Percentiles rank a stretch among this genome's conserved stretches.
These are phyloP conservation scores for Penicillium sp. DNA, from an alignment of 2,329 filamentous ascomycete species.

Conservation along the genomic window DNA sequence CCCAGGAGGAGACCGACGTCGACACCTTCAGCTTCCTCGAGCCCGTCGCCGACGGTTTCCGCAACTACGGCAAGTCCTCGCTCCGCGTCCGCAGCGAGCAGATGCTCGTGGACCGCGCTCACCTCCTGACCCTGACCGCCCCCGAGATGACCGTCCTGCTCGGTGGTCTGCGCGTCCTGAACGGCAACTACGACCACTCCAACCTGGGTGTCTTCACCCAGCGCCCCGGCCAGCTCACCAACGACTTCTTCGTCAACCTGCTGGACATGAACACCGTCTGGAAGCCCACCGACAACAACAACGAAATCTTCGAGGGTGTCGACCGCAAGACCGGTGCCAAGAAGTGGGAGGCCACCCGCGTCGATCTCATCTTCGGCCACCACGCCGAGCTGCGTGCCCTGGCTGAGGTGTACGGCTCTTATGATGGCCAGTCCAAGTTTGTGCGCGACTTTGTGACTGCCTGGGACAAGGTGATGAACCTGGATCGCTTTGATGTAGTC, in stretches of 20 bases:
- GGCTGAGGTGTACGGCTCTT: conserved; percentile 67
- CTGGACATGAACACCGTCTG: conserved; percentile 68
- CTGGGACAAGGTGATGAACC: conserved; percentile 74
- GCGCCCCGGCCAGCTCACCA: conserved; percentile 68
- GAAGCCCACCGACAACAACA: conserved; percentile 55
- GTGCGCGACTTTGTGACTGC: conserved; percentile 70
- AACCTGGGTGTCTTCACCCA: conserved; percentile 67
- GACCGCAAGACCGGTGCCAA: conserved; percentile 66
- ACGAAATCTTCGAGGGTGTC: conserved; percentile 63
- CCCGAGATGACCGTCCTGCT: conserved; percentile 72
- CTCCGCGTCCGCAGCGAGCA: conserved; percentile 66
- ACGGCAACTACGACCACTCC: conserved; percentile 71
- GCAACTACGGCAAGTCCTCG: conserved; percentile 70
- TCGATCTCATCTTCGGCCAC: conserved; percentile 71
- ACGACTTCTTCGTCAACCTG: conserved; percentile 81
- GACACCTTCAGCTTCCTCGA: conserved; percentile 66
- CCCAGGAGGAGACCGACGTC: conserved; percentile 70
- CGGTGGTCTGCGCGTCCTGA: conserved; percentile 70
- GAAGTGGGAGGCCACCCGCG: conserved; percentile 70
- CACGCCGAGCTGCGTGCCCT: conserved; percentile 72
- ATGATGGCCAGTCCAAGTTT: conserved; percentile 64
- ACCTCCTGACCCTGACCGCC: conserved; percentile 68
- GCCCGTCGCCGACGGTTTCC: conserved; percentile 74
- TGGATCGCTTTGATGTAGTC: conserved; percentile 68
- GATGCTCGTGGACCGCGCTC: conserved; percentile 69